phyloP scores from a whole-genome alignment of 2,329 filamentous ascomycete species.

The Calonectria henricotiae region DNA sequence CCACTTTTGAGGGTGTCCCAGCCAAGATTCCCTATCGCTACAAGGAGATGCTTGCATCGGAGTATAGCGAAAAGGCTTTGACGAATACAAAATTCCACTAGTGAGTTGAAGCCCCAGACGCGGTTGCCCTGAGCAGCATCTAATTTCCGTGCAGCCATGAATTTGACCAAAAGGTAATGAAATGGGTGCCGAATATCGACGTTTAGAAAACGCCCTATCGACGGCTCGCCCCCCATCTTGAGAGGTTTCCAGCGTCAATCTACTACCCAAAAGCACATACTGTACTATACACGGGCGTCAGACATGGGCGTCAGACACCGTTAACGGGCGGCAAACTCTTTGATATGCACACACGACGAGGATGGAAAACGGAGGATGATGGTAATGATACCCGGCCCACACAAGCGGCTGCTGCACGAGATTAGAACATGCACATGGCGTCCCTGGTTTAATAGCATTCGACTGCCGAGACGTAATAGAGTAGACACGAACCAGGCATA shows the following conservation, averaged over 20 bases:
- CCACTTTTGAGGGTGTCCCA: slow-evolving; percentile 77
- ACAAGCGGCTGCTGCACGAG: slow-evolving; percentile 27
- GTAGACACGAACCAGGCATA: background rate
- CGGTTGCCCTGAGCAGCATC: background rate
- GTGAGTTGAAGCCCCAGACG: slow-evolving; percentile 59
- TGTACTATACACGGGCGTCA: slow-evolving; percentile 7
- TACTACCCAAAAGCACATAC: slow-evolving; percentile 1
- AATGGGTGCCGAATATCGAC: slow-evolving; percentile 52
- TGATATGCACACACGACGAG: slow-evolving; percentile 18
- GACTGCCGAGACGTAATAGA: slow-evolving; percentile 15
- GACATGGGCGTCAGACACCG: background rate
- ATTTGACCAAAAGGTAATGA: slow-evolving; percentile 60
- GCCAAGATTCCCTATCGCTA: slow-evolving; percentile 79
- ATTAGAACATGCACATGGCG: slow-evolving; percentile 31
- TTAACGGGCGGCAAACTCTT: slow-evolving; percentile 1
- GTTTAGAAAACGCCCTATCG: slow-evolving; percentile 2
- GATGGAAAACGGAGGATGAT: slow-evolving; percentile 15
- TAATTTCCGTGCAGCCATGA: slow-evolving; percentile 57
- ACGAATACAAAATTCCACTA: slow-evolving; percentile 67
- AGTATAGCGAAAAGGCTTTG: slow-evolving; percentile 71
- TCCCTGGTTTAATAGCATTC: slow-evolving; percentile 28
- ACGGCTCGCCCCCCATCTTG: background rate
- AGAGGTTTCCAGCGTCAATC: slow-evolving; percentile 3
- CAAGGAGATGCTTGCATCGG: slow-evolving; percentile 71
- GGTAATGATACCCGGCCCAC: slow-evolving; percentile 39